Percentiles rank a stretch among this genome's conserved stretches.
phyloP scores from a whole-genome alignment of 2,329 filamentous ascomycete species.

The Leptographium flavum region DNA sequence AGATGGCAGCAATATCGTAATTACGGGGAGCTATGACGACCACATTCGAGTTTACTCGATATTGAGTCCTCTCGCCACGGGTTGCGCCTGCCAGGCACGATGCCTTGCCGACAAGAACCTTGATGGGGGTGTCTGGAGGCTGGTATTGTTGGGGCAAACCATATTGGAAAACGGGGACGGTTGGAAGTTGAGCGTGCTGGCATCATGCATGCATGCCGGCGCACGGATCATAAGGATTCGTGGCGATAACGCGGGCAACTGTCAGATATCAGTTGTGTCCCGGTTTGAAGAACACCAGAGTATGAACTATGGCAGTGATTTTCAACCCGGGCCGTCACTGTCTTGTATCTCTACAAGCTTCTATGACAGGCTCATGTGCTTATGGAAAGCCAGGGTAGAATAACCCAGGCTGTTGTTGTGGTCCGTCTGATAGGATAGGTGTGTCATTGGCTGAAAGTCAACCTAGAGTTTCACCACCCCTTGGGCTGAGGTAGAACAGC shows the following conservation, averaged over 20 bases:
- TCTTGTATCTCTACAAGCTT: conserved; percentile 59
- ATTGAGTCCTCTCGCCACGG: conserved; percentile 23
- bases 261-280: conserved; percentile 50
- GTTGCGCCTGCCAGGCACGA: conserved; percentile 26
- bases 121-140: conserved; percentile 74
- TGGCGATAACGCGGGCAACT: conserved; percentile 25
- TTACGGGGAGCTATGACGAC: conserved; percentile 92
- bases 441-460: no score
- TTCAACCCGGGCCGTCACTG: conserved; percentile 29
- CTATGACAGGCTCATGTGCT: conserved; percentile 56
- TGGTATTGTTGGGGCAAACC: conserved; percentile 42
- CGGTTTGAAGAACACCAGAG: conserved; percentile 76
- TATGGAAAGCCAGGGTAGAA: conserved; percentile 35
- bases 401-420: neutral
- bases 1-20: conserved; percentile 39
- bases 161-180: conserved; percentile 11
- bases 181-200: conserved; percentile 41
- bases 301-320: conserved; percentile 88
- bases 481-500: no score
- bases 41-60: conserved; percentile 53
- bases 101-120: conserved; percentile 52
- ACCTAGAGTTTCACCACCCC: no score
- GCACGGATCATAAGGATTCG: conserved; percentile 45
- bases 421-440: no score
- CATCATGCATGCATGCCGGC: conserved; percentile 90